phyloP scores from a whole-genome alignment of 2,329 filamentous ascomycete species.

The Drechslera avenae region DNA sequence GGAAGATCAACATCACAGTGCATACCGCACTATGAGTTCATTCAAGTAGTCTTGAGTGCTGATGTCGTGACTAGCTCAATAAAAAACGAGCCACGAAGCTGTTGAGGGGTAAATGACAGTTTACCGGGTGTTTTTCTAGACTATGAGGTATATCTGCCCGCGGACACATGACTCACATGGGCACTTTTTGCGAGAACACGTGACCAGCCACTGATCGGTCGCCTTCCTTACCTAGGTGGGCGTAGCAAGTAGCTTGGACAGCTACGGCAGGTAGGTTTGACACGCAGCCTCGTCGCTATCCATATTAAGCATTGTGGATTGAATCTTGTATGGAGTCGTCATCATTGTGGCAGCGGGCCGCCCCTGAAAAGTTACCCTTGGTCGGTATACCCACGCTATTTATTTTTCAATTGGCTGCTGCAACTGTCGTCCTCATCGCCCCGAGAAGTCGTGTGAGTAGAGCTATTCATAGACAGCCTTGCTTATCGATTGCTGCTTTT shows the following conservation, averaged over 20 bases:
- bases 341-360: neutral
- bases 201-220: too few species aligned
- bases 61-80: neutral
- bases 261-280: neutral
- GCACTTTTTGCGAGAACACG: too few species aligned
- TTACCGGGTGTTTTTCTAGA: neutral
- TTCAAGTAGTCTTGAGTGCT: too few species aligned
- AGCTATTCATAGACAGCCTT: too few species aligned
- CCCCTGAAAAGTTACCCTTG: neutral
- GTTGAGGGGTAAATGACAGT: neutral
- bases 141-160: too few species aligned
- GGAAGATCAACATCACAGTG: too few species aligned
- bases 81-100: too few species aligned
- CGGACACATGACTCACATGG: too few species aligned
- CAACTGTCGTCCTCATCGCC: too few species aligned
- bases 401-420: neutral
- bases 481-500: too few species aligned
- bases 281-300: neutral
- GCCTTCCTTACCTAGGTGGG: neutral
- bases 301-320: neutral
- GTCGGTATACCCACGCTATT: neutral
- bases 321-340: neutral
- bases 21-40: too few species aligned
- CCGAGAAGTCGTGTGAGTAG: too few species aligned
- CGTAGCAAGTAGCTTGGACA: neutral